Base-by-base conservation (phyloP, 306 rosid genomes). In the Lotus japonicus region DNA sequence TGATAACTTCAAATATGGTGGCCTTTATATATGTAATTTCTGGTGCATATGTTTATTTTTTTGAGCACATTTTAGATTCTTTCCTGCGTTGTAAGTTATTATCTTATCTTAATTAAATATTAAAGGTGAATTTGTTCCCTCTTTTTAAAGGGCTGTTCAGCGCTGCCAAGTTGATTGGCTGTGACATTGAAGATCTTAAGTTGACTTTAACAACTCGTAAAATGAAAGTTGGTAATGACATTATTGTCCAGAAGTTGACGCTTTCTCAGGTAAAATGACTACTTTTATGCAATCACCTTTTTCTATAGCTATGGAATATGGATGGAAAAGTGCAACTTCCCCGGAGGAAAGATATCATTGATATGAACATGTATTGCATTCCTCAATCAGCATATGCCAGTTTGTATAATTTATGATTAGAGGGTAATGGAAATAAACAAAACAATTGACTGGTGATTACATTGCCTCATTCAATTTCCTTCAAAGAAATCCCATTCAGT, bases 181-280 rank as follows among this genome's bases (percentile, higher is more conserved):
- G 97, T 77, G 80, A 85, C 17, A 68, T 77, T 79, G 99, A 81
- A 82, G 95, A 87, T 54, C 95, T 95, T 65, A 84, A 85, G 64
- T 70, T 85, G 72, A 84, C 99, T 66, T 81, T 95, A 77, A 81
- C 96, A 64, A 88, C 87, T 82, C 95, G 95, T 61, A 95, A 88
- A 60, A 95, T 95, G 99, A 86, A 81, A 80, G 95, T 90, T 78
- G 92, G 96, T 39, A 88, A 79, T 67, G 99, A 95, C 58, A 90
- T 11, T 82, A 95, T 95, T 61, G 86, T 95, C 73, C 97, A 95
- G 79, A 88, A 87, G 91, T 80, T 95, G 72, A 95, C 88, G 0
- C 70, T 77, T 36, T 80, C 99, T 43, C 99, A 95, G 87, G 99
- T 87, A 83, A 87, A 83, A 62, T 77, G 55, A 71, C 53, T 72